Percentiles rank a stretch among this genome's conserved stretches.
phyloP scores from a whole-genome alignment of 176 grass and related monocot genomes.

The Oryza punctata region DNA sequence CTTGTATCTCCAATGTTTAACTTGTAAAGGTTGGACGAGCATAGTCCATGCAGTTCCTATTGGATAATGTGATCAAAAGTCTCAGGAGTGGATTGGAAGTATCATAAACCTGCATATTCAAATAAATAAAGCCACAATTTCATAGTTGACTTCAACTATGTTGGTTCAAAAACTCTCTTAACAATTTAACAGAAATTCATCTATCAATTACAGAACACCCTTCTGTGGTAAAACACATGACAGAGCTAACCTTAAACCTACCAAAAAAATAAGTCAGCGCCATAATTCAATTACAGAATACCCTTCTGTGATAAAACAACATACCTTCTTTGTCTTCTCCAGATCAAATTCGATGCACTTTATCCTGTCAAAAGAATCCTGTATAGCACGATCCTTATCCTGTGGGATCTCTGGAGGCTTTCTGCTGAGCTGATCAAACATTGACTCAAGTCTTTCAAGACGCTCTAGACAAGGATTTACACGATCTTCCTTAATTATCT shows the following conservation, averaged over 20 bases:
- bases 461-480: conserved; percentile 69
- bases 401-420: conserved; percentile 74
- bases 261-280: background rate
- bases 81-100: background rate
- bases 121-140: conserved; percentile 9
- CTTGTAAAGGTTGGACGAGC: background rate
- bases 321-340: conserved; percentile 93
- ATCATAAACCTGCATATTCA: background rate
- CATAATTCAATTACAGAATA: background rate
- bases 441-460: conserved; percentile 75
- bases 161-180: background rate
- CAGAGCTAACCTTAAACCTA: conserved; percentile 10
- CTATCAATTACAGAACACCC: conserved; percentile 1
- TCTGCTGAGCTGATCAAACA: conserved; percentile 80
- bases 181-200: conserved; percentile 2
- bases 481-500: conserved; percentile 52
- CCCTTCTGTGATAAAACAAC: background rate
- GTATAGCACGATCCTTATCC: conserved; percentile 77
- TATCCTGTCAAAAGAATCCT: conserved; percentile 95
- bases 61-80: background rate
- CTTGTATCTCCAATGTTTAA: background rate
- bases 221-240: background rate
- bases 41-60: background rate
- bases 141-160: background rate
- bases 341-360: conserved; percentile 93